Conservation (phyloP, 1,284 basidiomycete species). For the Meripilus lineatus region DNA sequence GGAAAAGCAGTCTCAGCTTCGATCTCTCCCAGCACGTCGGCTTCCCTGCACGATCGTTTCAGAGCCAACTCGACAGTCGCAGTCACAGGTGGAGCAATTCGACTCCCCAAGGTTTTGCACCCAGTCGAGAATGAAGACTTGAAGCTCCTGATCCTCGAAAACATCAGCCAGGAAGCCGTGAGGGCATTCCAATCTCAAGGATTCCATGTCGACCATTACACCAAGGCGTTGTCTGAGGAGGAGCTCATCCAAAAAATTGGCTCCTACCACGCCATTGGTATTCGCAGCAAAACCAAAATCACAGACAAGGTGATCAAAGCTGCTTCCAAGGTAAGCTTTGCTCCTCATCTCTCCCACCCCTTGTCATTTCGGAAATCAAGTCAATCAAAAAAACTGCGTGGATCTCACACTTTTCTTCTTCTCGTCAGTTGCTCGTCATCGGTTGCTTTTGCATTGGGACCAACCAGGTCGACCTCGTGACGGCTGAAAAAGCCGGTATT, state of each 20-base stretch:
- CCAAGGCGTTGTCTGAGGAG: constrained; percentile 86
- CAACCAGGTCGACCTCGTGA: constrained; percentile 92
- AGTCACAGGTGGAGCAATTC: constrained; percentile 26
- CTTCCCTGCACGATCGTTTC: constrained; percentile 45
- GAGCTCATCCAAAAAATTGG: constrained; percentile 89
- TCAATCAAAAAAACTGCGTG: too few species aligned
- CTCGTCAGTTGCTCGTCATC: constrained; percentile 81
- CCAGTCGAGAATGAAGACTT: constrained; percentile 75
- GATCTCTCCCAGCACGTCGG: constrained; percentile 36
- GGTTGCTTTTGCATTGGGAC: constrained; percentile 99
- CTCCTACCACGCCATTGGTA: constrained; percentile 92
- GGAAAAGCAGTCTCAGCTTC: constrained; percentile 43
- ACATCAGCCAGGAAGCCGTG: constrained; percentile 92
- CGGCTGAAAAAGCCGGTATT: constrained; percentile 86
- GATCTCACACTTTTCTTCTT: too few species aligned
- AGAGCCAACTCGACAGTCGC: constrained; percentile 23
- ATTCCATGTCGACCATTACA: constrained; percentile 90
- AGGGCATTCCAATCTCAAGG: constrained; percentile 78
- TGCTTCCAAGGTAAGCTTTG: constrained; percentile 59
- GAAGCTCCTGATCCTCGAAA: constrained; percentile 85
- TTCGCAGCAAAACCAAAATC: constrained; percentile 96
- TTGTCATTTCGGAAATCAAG: constrained; percentile 5
- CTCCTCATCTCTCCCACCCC: not conserved
- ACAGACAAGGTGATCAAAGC: constrained; percentile 87
- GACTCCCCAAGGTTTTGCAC: constrained; percentile 66